These are phyloP conservation scores for Tricharina praecox DNA, from an alignment of 495 filamentous ascomycete species.

Conservation along the genomic window DNA sequence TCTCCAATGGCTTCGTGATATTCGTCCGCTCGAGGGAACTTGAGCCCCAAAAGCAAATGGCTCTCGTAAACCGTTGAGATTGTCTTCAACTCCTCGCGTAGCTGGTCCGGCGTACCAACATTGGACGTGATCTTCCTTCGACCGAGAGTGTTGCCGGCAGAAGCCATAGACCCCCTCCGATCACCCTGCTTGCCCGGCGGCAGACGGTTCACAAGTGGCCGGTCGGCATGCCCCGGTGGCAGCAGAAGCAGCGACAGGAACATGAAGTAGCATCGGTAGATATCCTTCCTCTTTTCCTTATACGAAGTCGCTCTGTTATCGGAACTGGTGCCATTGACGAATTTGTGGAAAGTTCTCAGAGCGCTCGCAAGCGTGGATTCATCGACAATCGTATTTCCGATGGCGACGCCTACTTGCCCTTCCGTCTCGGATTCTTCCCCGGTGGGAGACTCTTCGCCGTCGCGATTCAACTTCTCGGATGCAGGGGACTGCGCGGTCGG, in stretches of 20 bases:
- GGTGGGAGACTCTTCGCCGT: background rate
- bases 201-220: constrained; percentile 6
- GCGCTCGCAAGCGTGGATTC: constrained; percentile 18
- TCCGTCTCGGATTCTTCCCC: constrained; percentile 9
- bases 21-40: constrained; percentile 69
- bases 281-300: constrained; percentile 16
- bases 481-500: constrained; percentile 28
- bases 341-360: constrained; percentile 21
- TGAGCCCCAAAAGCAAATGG: constrained; percentile 25
- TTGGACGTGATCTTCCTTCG: constrained; percentile 3
- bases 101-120: constrained; percentile 10
- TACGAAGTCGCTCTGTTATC: background rate
- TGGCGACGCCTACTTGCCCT: constrained; percentile 13
- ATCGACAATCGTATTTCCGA: constrained; percentile 15
- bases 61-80: constrained; percentile 20
- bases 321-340: constrained; percentile 4
- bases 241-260: constrained; percentile 24
- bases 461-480: constrained; percentile 1
- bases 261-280: constrained; percentile 24
- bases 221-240: constrained; percentile 17
- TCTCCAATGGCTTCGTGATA: constrained; percentile 55
- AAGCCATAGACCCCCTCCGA: background rate
- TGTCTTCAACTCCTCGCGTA: constrained; percentile 12
- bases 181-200: background rate
- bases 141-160: background rate